phyloP scores from a whole-genome alignment of 208 protist species.

The Leishmania amazonensis region DNA sequence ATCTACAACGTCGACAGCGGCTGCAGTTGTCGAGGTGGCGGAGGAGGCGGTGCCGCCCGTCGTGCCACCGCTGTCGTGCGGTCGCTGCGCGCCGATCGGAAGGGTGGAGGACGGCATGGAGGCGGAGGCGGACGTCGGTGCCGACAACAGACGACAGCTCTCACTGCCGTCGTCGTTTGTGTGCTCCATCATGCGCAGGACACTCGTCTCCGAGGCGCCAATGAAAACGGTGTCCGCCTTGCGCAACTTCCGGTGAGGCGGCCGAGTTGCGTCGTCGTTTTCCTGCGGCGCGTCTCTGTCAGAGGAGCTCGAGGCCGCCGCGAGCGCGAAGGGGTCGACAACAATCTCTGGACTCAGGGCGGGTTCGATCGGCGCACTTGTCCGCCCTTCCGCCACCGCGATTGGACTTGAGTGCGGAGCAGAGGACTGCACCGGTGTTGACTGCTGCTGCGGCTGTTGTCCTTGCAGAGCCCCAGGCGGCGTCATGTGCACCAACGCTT shows the following conservation, averaged over 20 bases:
- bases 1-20: not conserved
- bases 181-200: conserved; percentile 28
- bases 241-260: conserved; percentile 6
- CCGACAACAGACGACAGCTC: not conserved
- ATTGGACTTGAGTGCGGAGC: not conserved
- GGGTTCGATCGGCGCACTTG: not conserved
- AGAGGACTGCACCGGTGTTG: not conserved
- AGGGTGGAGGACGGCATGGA: conserved; percentile 9
- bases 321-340: conserved; percentile 18
- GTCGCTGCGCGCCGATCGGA: conserved; percentile 3
- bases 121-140: not conserved
- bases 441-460: not conserved
- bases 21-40: not conserved
- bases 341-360: conserved; percentile 11
- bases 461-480: not conserved
- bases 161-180: not conserved
- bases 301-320: conserved; percentile 17
- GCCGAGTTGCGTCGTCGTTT: not conserved
- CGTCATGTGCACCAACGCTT: conserved; percentile 8
- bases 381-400: not conserved
- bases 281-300: not conserved
- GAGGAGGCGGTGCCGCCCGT: not conserved
- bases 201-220: conserved; percentile 24
- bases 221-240: conserved; percentile 12
- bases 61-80: not conserved